Percentiles rank a stretch among this genome's conserved stretches.
phyloP scores from a whole-genome alignment of 2,329 filamentous ascomycete genomes.

The Capronia epimyces region DNA sequence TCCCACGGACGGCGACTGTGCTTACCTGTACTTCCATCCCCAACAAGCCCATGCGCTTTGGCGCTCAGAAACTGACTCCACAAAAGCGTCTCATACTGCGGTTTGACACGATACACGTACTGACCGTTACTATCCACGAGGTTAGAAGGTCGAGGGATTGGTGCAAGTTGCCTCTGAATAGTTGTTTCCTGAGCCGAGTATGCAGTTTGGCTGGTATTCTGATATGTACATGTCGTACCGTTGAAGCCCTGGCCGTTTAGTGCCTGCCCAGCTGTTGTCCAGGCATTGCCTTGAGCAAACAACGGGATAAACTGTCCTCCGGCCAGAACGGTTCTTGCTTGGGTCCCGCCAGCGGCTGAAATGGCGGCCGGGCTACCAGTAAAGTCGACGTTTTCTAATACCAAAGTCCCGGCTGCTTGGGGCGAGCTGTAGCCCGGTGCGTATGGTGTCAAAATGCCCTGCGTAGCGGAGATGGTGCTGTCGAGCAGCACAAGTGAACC shows the following conservation, averaged over 20 bases:
- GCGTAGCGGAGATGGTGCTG: conserved; percentile 47
- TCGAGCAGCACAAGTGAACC: conserved; percentile 57
- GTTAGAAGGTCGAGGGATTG: conserved; percentile 40
- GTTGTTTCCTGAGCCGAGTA: conserved; percentile 29
- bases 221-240: conserved; percentile 25
- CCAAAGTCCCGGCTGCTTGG: conserved; percentile 45
- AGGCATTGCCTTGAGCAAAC: conserved; percentile 68
- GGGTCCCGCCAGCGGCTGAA: conserved; percentile 35
- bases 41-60: conserved; percentile 41
- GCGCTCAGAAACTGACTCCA: conserved; percentile 42
- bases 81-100: conserved; percentile 46
- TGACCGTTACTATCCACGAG: conserved; percentile 50
- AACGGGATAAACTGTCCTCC: conserved; percentile 52
- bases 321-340: conserved; percentile 35
- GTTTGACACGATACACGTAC: conserved; percentile 48
- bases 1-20: neutral
- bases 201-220: conserved; percentile 25
- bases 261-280: conserved; percentile 38
- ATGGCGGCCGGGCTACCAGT: conserved; percentile 47
- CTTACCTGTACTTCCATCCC: conserved; percentile 50
- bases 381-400: conserved; percentile 52
- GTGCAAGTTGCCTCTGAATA: conserved; percentile 53
- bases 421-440: conserved; percentile 38
- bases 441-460: conserved; percentile 49
- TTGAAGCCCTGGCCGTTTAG: conserved; percentile 25